Evolutionary conservation across 257 asterid genomes (phyloP).

Genomic region (Capsicum baccatum): DNA sequence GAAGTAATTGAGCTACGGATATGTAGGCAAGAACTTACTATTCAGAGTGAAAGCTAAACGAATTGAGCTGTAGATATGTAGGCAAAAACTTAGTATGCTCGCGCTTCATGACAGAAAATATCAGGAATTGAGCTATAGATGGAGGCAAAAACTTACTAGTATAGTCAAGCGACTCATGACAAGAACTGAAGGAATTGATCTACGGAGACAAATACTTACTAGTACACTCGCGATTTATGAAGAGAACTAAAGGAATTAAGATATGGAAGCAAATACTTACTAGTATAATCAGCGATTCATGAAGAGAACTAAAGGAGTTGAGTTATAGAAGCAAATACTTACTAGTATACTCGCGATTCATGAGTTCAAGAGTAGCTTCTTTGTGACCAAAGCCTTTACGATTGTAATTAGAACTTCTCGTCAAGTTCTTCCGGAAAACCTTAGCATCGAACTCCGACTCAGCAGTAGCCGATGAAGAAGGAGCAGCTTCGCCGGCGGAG

Average conservation of each 20-base stretch:
- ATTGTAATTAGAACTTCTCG: conserved; percentile 87
- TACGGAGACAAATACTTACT: too few relatives aligned
- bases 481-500: conserved; percentile 59
- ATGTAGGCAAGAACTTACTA: too few relatives aligned
- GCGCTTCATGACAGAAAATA: conserved; percentile 49
- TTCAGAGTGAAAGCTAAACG: not conserved
- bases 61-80: not conserved
- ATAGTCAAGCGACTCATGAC: too few relatives aligned
- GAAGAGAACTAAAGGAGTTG: not conserved
- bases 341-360: conserved; percentile 89
- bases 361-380: conserved; percentile 71
- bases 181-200: too few relatives aligned
- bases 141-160: too few relatives aligned
- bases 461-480: conserved; percentile 46
- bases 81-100: conserved; percentile 61
- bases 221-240: too few relatives aligned
- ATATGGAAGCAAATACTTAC: conserved; percentile 44
- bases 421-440: conserved; percentile 80
- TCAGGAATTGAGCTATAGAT: too few relatives aligned
- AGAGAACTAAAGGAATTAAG: too few relatives aligned
- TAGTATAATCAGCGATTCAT: conserved; percentile 81
- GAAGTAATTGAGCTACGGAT: not conserved
- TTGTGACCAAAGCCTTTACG: conserved; percentile 91
- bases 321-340: conserved; percentile 30
- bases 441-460: conserved; percentile 76